Percentiles rank a stretch among this genome's conserved stretches.
Conservation (phyloP, 331 rosid genomes). For the Malus hybrid region DNA sequence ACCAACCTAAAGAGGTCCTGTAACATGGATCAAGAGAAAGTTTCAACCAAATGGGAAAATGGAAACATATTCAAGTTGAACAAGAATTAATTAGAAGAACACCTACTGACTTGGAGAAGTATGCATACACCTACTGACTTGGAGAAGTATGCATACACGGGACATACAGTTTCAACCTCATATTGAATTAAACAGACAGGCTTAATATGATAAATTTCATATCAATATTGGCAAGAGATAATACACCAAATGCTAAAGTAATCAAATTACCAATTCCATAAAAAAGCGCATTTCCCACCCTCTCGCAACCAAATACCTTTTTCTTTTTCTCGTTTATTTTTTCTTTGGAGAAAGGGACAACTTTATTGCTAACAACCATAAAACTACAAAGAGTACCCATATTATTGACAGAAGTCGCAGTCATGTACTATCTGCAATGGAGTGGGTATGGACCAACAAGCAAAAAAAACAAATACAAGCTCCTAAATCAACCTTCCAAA, state of each 20-base stretch:
- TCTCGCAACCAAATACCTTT: background rate
- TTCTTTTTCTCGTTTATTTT: background rate
- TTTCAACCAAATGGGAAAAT: constrained; percentile 17
- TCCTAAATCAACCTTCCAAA: background rate
- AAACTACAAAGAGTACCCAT: background rate
- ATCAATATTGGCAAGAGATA: background rate
- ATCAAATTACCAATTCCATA: no score
- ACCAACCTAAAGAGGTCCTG: constrained; percentile 97
- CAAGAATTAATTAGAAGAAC: constrained; percentile 3
- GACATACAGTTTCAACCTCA: background rate
- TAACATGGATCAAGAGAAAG: constrained; percentile 22
- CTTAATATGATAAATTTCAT: background rate
- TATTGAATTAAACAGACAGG: background rate
- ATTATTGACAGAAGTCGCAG: background rate
- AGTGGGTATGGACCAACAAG: background rate
- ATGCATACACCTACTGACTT: constrained; percentile 6
- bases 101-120: constrained; percentile 2
- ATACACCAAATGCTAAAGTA: background rate
- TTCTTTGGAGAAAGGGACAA: background rate
- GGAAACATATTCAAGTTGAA: background rate
- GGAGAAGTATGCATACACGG: background rate
- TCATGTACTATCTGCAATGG: background rate
- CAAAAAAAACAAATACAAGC: background rate
- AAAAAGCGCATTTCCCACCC: no score
- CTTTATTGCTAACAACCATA: background rate